phyloP scores from a whole-genome alignment of 768 basidiomycete species.

The Leccinum rimulosum region DNA sequence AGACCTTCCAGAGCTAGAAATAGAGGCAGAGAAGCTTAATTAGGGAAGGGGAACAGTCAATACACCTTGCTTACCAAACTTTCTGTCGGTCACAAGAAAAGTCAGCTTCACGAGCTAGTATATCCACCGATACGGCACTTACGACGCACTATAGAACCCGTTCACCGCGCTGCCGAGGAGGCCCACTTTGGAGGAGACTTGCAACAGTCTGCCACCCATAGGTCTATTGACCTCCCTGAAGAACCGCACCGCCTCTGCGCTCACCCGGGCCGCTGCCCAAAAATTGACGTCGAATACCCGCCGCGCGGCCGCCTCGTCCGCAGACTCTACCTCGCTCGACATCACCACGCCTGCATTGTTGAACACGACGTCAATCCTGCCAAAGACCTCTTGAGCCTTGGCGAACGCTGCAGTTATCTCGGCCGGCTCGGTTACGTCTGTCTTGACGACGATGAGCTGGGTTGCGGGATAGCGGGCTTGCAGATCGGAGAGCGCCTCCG shows the following conservation, averaged over 20 bases:
- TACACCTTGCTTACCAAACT: constrained; percentile 13
- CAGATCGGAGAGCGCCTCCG: constrained; percentile 31
- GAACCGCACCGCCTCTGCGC: constrained; percentile 28
- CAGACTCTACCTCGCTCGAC: constrained; percentile 36
- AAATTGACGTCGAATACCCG: constrained; percentile 37
- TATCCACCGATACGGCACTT: neutral
- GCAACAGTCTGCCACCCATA: constrained; percentile 37
- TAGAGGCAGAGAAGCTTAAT: neutral
- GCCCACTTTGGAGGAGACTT: constrained; percentile 36
- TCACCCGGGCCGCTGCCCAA: constrained; percentile 36
- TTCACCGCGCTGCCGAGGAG: constrained; percentile 14
- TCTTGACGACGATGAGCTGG: constrained; percentile 30
- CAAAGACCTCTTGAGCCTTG: constrained; percentile 27
- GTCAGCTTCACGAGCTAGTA: neutral
- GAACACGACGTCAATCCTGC: constrained; percentile 39
- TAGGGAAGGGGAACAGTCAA: neutral
- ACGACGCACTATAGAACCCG: constrained; percentile 29
- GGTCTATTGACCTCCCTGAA: constrained; percentile 41
- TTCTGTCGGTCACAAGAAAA: constrained; percentile 5
- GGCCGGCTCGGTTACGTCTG: constrained; percentile 31
- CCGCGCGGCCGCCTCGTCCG: constrained; percentile 31
- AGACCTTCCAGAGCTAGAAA: constrained; percentile 18
- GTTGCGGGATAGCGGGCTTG: constrained; percentile 17
- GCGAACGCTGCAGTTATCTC: constrained; percentile 30
- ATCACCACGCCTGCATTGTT: constrained; percentile 33